Base-by-base conservation (phyloP, 257 asterid species). In the Ilex aquifolium region DNA sequence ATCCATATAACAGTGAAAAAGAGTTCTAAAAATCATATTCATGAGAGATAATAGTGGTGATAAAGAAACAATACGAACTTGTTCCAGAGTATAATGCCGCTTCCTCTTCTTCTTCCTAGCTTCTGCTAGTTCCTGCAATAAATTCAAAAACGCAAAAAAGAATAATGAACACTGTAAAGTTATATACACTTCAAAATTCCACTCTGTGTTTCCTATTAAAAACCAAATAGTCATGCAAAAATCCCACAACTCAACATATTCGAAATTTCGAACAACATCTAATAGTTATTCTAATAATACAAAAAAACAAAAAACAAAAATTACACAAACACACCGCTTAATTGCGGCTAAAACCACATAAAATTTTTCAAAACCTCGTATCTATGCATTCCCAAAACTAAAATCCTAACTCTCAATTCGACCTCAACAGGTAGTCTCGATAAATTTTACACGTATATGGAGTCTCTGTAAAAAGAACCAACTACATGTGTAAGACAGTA, bases 41-140 rank as follows among this genome's bases (percentile, higher is more conserved):
- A 46, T 7, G 29, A 8, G 12, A 53, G n/a, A 16, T 44, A 57
- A 44, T 8, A 44, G 16, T 65, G 31, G 57, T 32, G 59, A 64
- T 54, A 65, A 10, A 29, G 53, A 70, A 59, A 57, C 63, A 30
- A 53, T 14, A 53, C 57, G 15, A 72, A 92, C 99, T 73, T 87
- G 95, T 75, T 90, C 92, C 65, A 92, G 75, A 36, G 91, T 62
- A 76, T 80, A 92, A 85, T 92, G 95, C 76, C 84, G 90, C 91
- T 85, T 92, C 79, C 97, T 87, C 79, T 76, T 83, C 84, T 72
- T 90, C 66, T 85, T 89, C 69, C 99, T 87, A 61, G 91, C 95
- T 75, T 92, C 96, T 64, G 95, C 65, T 17, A 85, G 68, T 54
- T 87, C 96, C 97, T 92, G 74, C 59, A 71, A 66, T 44, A 73